Evolutionary conservation across 2,329 filamentous ascomycete species (phyloP), one percentile per base, ranked within the genome.

Genomic region (Cladosporium sp.): DNA sequence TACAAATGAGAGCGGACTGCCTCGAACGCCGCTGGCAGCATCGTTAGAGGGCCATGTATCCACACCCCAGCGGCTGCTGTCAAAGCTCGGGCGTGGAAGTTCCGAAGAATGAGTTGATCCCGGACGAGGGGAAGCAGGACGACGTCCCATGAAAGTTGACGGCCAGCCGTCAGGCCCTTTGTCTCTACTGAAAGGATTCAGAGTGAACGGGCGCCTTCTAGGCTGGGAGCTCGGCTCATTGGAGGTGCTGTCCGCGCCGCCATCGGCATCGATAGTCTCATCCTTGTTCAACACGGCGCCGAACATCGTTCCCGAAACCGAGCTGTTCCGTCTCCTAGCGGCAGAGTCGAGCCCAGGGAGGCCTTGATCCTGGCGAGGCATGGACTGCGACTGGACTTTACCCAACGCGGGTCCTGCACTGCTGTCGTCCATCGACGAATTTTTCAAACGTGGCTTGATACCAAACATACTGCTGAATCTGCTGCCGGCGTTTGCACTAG

Each of bases 61-160:
- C 2, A 62, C 59, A 6, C 58, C 86, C 44, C 83, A 69, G 9
- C 65, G 59, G 22, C 55, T 81, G 57, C 84, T 88, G 56, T 93
- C 89, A 1, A 86, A 87, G 1, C 87, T 91, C 5, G 88, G 89
- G 44, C 88, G 79, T 1, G 87, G 86, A 49, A 91, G 75, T 54
- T 88, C 85, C 4, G 77, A 78, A 0, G 67, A 69, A 52, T 70
- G 67, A 6, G 72, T 66, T 60, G 72, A 58, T 46, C 61, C 75
- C 10, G 87, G 86, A 14, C 86, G 76, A 1, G 87, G 84, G 37
- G 73, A 75, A 0, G 70, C 65, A 11, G 74, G 72, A 14, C 72
- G 57, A 3, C 62, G 59, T 11, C 58, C 58, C 11, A 62, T 58
- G 52, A 66, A 63, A 19, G 46, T 55, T 13, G 58, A 58, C 13